These are phyloP conservation scores for Dendrobium huoshanense DNA, from an alignment of 106 monocot species.

Conservation along the genomic window DNA sequence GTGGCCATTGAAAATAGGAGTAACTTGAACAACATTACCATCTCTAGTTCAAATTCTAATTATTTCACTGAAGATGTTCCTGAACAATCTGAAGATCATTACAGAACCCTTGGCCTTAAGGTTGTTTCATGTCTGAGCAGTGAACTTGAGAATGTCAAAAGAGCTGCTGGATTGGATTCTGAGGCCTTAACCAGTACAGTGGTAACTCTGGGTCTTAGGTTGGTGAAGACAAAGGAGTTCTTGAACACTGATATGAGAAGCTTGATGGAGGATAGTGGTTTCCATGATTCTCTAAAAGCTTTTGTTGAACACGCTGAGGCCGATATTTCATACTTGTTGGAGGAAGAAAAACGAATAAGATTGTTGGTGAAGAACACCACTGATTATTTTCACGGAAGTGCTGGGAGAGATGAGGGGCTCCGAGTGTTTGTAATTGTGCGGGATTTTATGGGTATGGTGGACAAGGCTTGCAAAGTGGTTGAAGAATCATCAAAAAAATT, in stretches of 20 bases:
- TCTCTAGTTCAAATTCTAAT: constrained; percentile 25
- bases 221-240: constrained; percentile 32
- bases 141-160: constrained; percentile 61
- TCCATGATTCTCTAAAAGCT: constrained; percentile 27
- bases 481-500: constrained; percentile 13
- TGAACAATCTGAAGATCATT: constrained; percentile 22
- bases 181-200: constrained; percentile 28
- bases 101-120: constrained; percentile 29
- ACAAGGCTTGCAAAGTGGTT: constrained; percentile 42
- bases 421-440: constrained; percentile 39
- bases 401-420: constrained; percentile 56
- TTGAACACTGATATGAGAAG: constrained; percentile 39
- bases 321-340: constrained; percentile 23
- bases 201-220: constrained; percentile 22
- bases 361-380: constrained; percentile 41
- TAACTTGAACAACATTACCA: constrained; percentile 16
- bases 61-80: constrained; percentile 22
- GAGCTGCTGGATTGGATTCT: constrained; percentile 41
- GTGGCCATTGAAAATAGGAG: constrained; percentile 20
- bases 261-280: constrained; percentile 40
- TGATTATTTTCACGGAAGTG: constrained; percentile 63
- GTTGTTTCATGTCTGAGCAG: constrained; percentile 30
- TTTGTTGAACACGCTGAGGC: constrained; percentile 47
- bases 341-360: constrained; percentile 37
- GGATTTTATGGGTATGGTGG: constrained; percentile 44